Base-by-base conservation (phyloP, 78 protist species). In the Dictyostelium firmibasis region DNA sequence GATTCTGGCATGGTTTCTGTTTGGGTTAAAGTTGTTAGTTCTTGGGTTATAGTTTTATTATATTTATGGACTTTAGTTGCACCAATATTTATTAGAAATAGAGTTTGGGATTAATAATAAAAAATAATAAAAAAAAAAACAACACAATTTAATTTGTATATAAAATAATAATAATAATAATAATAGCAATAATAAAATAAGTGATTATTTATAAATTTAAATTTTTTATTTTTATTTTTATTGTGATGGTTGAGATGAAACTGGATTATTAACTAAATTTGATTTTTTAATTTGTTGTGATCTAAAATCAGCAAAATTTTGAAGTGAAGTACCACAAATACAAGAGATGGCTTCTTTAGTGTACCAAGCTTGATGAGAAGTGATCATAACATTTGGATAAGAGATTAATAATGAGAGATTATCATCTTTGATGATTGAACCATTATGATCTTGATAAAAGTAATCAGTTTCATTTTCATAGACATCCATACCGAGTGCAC, bases 321-420 rank as follows among this genome's bases (percentile, higher is more conserved):
- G 60, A 13, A 97, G 16, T 25, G 98, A 97, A 3, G 76, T 62
- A 25, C 69, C n/a, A 13, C 98, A 96, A 84, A 98, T 98, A 47
- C 84, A 84, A 14, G 8, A 27, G 38, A 98, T 95, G 0, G 99
- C 98, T 47, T 96, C 96, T 33, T 36, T 60, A 9, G 99, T 97
- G 60, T 95, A 83, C 97, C 97, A 98, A 38, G 99, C 99, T 89
- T 98, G 98, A 83, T 96, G 98, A 27, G 97, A 89, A 14, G 98
- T 94, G 82, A 97, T 75, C 72, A 96, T n/a, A 1, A 96, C 97
- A 62, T 96, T 97, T 31, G 83, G 91, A 29, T 77, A 84, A 31
- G 98, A 69, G 25, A 60, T 27, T 29, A 98, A 88, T 20, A 83
- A 36, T 0, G 97, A 62, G 16, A 97, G 83, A n/a, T 76, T 53